Base-by-base conservation (phyloP, 2,329 filamentous ascomycete species). In the Nothopassalora personata region DNA sequence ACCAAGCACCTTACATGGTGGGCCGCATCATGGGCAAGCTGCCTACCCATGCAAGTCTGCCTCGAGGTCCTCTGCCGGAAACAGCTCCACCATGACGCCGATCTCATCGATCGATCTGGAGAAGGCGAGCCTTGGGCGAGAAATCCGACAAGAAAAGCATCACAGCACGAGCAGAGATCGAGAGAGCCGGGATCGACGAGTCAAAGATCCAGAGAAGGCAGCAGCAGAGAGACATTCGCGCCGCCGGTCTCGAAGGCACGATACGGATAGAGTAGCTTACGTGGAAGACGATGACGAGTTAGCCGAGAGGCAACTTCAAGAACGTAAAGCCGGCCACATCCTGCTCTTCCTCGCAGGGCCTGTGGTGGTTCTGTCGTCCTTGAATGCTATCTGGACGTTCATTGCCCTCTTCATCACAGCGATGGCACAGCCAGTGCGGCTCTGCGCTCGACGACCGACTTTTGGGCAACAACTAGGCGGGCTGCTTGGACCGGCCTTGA, bases 311-410 rank as follows among this genome's bases (percentile, higher is more conserved):
- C 70, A 72, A 51, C 61, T 72, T 5, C 73, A 78, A 27, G 74
- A 79, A 60, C 70, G 74, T 51, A 78, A 77, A 59, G 73, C 76
- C n/a, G 68, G 77, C 61, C 73, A 75, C 62, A 71, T 79, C 19
- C 67, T 79, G 61, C 75, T 84, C 64, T 82, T 79, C 66, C 75
- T 84, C 36, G 82, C 81, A 19, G 71, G 75, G 27, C 79, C 83
- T 15, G 80, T 81, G 63, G 80, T 81, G 11, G 67, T 83, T 6
- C 77, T 85, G 65, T 83, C 83, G 54, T 66, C 82, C 33, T 68
- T 78, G 61, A 80, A 82, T 63, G 75, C 77, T 43, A 59, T 84
- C 52, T 86, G 83, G 75, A 80, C 83, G 18, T 63, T 81, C 57
- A 72, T 81, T 62, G 77, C 80, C 13, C 66, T 84, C 48, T 52